Evolutionary conservation across 2,329 filamentous ascomycete genomes (phyloP).

Genomic region (Penicillium aurantiogriseum): DNA sequence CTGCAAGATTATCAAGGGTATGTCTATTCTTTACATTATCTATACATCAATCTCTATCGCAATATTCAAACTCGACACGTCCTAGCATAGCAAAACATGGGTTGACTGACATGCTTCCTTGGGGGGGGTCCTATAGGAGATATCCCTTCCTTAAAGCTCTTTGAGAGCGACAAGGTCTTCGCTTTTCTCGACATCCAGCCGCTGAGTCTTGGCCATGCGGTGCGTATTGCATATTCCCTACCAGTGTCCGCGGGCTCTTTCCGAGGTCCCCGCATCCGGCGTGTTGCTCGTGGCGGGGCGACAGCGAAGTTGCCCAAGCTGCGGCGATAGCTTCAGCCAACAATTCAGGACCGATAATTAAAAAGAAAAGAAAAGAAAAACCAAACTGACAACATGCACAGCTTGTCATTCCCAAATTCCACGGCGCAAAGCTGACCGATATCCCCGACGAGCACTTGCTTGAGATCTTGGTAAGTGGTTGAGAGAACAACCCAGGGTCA

Average conservation of each 20-base stretch:
- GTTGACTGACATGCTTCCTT: conserved; percentile 2
- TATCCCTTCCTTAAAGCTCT: conserved; percentile 94
- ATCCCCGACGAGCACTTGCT: conserved; percentile 84
- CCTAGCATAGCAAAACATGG: conserved; percentile 1
- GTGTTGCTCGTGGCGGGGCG: neutral
- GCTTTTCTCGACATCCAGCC: conserved; percentile 97
- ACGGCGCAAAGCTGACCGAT: conserved; percentile 86
- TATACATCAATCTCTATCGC: neutral
- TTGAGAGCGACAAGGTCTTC: conserved; percentile 87
- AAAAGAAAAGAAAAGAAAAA: neutral
- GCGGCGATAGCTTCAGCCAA: neutral
- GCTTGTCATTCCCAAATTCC: conserved; percentile 95
- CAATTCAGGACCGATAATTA: neutral
- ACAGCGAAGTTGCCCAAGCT: neutral
- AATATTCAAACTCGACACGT: neutral
- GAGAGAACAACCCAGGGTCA: neutral
- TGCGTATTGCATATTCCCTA: conserved; percentile 47
- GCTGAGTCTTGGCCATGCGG: conserved; percentile 82
- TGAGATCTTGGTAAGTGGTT: conserved; percentile 70
- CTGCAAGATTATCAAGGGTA: conserved; percentile 96
- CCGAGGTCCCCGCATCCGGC: conserved; percentile 16
- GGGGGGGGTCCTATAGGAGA: conserved; percentile 62
- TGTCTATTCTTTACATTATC: neutral
- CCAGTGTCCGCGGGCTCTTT: conserved; percentile 6
- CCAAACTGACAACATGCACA: conserved; percentile 36